Percentiles rank a stretch among this genome's conserved stretches.
phyloP scores from a whole-genome alignment of 768 basidiomycete species.

The Baorangia bicolor region DNA sequence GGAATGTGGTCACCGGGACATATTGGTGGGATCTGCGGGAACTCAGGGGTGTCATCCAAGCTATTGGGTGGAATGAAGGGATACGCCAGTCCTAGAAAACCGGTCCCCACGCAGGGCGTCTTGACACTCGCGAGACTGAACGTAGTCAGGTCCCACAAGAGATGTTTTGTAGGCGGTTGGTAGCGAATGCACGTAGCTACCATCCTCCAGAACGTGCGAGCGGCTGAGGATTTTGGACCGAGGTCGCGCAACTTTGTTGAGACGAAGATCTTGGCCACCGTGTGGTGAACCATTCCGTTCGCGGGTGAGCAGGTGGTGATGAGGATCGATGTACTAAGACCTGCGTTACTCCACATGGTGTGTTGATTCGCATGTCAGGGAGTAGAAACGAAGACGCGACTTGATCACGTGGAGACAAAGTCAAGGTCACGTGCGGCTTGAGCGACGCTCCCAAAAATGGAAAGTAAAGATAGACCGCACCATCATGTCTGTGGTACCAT shows the following conservation, averaged over 20 bases:
- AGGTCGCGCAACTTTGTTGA: conserved; percentile 27
- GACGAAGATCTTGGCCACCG: conserved; percentile 26
- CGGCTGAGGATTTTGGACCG: conserved; percentile 23
- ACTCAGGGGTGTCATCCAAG: conserved; percentile 23
- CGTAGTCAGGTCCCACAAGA: conserved; percentile 18
- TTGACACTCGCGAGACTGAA: conserved; percentile 28
- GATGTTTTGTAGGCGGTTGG: conserved; percentile 19
- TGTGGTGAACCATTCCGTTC: conserved; percentile 30
- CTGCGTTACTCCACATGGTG: conserved; percentile 28
- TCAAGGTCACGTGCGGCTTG: conserved; percentile 10
- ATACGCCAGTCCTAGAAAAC: conserved; percentile 22
- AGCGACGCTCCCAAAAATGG: background rate
- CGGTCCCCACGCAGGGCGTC: conserved; percentile 18
- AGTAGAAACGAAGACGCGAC: conserved; percentile 9
- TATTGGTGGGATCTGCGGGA: conserved; percentile 16
- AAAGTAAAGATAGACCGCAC: background rate
- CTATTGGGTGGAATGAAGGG: background rate
- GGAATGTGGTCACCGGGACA: conserved; percentile 8
- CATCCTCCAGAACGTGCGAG: conserved; percentile 26
- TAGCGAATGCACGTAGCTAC: conserved; percentile 27
- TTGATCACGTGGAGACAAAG: conserved; percentile 19
- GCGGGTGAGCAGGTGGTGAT: conserved; percentile 23
- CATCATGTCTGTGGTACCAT: conserved; percentile 34
- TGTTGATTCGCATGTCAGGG: background rate
- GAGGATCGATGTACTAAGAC: conserved; percentile 27